These are phyloP conservation scores for Penicillium griseofulvum DNA, from an alignment of 2,329 filamentous ascomycete genomes.

Conservation along the genomic window DNA sequence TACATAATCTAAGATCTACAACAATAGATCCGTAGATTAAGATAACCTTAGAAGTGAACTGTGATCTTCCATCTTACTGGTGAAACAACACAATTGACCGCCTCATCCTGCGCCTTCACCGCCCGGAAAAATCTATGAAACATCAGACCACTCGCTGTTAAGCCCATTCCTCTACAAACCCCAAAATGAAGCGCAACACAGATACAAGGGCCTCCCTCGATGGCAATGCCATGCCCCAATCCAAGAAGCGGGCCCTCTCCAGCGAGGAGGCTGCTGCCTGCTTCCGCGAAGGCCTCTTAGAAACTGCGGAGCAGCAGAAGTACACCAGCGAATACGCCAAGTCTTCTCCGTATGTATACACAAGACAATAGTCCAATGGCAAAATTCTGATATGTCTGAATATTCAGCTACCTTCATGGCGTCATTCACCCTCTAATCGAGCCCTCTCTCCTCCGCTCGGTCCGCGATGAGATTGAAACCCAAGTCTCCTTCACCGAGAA, in stretches of 20 bases:
- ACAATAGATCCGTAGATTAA: too few species aligned
- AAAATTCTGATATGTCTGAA: neutral
- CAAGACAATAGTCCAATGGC: neutral
- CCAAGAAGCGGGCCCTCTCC: conserved; percentile 41
- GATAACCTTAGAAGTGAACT: neutral
- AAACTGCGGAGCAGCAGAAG: conserved; percentile 38
- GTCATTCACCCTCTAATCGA: conserved; percentile 82
- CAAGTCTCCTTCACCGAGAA: conserved; percentile 97
- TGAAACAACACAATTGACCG: neutral
- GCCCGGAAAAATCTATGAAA: conserved; percentile 18
- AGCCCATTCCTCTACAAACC: neutral
- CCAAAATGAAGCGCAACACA: conserved; percentile 47
- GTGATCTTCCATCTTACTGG: neutral
- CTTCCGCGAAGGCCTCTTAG: conserved; percentile 47
- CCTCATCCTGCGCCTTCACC: conserved; percentile 12
- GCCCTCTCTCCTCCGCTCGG: conserved; percentile 75
- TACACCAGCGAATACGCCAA: conserved; percentile 45
- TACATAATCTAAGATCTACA: too few species aligned
- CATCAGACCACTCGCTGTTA: conserved; percentile 14
- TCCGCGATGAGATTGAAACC: conserved; percentile 82
- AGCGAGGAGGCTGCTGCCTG: conserved; percentile 39
- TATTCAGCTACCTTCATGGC: conserved; percentile 75
- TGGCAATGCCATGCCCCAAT: conserved; percentile 33
- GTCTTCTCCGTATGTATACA: conserved; percentile 42
- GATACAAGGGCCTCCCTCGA: conserved; percentile 29